Evolutionary conservation across 140 eudicot species (phyloP), one percentile per base, ranked within the genome.

Genomic region (Anethum foeniculum): DNA sequence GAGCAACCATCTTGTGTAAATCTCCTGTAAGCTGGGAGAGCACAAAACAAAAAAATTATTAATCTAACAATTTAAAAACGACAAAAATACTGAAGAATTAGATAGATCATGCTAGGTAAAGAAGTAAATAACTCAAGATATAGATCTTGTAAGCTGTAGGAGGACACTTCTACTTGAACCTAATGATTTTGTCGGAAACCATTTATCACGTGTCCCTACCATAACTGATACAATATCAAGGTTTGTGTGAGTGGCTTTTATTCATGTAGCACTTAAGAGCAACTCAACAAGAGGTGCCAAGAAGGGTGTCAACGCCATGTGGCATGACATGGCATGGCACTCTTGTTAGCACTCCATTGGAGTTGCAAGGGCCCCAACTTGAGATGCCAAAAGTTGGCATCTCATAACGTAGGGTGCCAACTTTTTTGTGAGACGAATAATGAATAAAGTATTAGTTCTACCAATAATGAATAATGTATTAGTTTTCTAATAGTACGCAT

Each of bases 1-100:
- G 89, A 75, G 99, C 99, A 83, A 91, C 97, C 99, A 95, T 88
- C 87, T 95, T 95, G 85, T 89, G 81, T 73, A 92, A 68, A 81
- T 89, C 96, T 74, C 99, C 97, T 25, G 97, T 90, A 36, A 95
- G 97, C 99, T 94, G 89, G 71, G 80, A 23, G 77, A 46, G 30
- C n/a, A 21, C 83, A 54, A 54, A 80, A 49, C 71, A 67, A 76
- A 25, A 81, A 28, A 30, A 58, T 1, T 25, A 27, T 75, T 56
- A 79, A 30, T 30, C 28, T 6, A 54, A 7, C 8, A 71, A n/a
- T 21, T 13, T n/a, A 32, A 47, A 41, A 30, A 64, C 21, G 39
- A 34, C 48, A 51, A 43, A 71, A 23, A 78, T n/a, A 27, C 38
- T 38, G 39, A 79, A 43, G 48, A 12, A 18, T n/a, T 46, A 25